A percentile compares a stretch with the other conserved stretches of the same genome.
Conservation (phyloP, 805 yeast genomes). For the Sporopachydermia quercuum region DNA sequence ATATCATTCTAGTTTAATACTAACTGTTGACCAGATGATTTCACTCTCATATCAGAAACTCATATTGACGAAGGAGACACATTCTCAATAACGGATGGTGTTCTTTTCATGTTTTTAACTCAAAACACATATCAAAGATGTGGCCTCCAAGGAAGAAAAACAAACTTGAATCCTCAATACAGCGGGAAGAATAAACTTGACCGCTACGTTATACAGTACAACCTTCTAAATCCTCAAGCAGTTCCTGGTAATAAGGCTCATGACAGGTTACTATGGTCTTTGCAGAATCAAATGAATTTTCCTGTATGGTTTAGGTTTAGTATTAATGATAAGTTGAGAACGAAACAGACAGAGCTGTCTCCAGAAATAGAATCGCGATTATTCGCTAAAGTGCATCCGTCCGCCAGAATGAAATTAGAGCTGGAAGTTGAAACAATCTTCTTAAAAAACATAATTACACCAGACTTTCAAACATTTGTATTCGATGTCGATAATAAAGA, state of each 20-base stretch:
- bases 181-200: conserved; percentile 7
- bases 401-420: background rate
- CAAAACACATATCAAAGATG: conserved; percentile 17
- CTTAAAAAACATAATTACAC: background rate
- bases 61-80: conserved; percentile 19
- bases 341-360: background rate
- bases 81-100: conserved; percentile 16
- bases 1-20: background rate
- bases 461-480: background rate
- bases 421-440: background rate
- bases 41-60: conserved; percentile 7
- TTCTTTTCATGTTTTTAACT: conserved; percentile 17
- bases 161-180: conserved; percentile 10
- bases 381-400: background rate
- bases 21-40: background rate
- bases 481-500: background rate
- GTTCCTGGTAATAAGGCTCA: conserved; percentile 5
- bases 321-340: background rate
- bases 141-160: conserved; percentile 19
- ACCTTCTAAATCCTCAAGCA: conserved; percentile 3
- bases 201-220: conserved; percentile 6
- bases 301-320: background rate
- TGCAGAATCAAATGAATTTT: conserved; percentile 8
- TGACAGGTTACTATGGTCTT: conserved; percentile 12
- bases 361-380: background rate